These are phyloP conservation scores for Metrosideros polymorpha DNA, from an alignment of 441 rosid species.

Conservation along the genomic window DNA sequence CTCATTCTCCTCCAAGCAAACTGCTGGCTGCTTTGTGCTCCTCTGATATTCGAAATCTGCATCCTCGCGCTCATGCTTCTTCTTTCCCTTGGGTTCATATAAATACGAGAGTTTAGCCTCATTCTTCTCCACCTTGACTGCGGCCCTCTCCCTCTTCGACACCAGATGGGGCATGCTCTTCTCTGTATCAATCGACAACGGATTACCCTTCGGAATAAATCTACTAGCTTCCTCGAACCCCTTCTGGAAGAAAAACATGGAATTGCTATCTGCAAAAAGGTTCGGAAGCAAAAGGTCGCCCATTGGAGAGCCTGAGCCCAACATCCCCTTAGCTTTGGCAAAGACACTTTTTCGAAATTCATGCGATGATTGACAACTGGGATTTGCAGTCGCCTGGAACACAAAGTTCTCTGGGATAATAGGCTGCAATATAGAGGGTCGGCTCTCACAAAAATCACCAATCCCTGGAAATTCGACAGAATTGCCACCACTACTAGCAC, in stretches of 20 bases:
- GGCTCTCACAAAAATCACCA: neutral
- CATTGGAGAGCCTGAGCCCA: neutral
- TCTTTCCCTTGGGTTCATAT: neutral
- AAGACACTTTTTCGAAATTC: neutral
- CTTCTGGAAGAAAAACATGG: conserved; percentile 1
- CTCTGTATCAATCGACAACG: neutral
- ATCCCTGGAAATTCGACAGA: neutral
- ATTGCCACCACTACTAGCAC: neutral
- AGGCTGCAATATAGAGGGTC: neutral
- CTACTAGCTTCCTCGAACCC: conserved; percentile 1
- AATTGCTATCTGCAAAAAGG: neutral
- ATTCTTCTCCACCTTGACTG: neutral
- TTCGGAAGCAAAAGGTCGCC: neutral
- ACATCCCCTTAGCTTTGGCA: neutral
- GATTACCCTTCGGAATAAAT: neutral
- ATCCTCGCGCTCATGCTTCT: neutral
- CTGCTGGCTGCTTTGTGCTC: conserved; percentile 11
- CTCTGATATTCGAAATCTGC: neutral
- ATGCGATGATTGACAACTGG: neutral
- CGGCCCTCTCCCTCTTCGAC: neutral
- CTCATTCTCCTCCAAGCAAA: conserved; percentile 27
- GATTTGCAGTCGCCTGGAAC: neutral
- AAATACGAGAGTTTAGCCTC: neutral
- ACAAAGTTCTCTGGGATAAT: neutral
- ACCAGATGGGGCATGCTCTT: neutral